These are phyloP conservation scores for Isatis tinctoria DNA, from an alignment of 345 rosid genomes.

Conservation along the genomic window DNA sequence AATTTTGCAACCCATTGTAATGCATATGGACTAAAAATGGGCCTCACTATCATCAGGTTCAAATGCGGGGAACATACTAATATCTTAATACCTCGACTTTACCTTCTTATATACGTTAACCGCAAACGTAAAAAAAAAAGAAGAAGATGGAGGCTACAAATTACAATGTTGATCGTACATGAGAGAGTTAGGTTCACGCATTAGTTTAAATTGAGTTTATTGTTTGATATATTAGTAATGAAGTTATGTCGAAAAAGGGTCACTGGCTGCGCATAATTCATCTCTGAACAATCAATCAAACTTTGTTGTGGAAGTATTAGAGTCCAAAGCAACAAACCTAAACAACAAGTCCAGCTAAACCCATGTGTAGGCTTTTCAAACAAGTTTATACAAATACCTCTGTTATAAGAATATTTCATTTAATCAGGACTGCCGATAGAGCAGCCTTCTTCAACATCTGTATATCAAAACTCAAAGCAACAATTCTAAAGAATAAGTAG, in stretches of 20 bases:
- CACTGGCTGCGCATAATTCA: background rate
- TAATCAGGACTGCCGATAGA: too few species aligned
- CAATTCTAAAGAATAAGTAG: too few species aligned
- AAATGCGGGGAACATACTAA: background rate
- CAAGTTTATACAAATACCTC: too few species aligned
- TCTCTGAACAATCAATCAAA: background rate
- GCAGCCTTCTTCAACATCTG: too few species aligned
- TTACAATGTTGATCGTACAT: background rate
- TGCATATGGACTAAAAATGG: background rate
- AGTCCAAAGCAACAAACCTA: too few species aligned
- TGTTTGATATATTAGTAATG: background rate
- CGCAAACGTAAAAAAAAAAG: background rate
- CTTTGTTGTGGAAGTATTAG: background rate
- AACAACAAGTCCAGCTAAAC: too few species aligned
- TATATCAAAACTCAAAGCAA: too few species aligned
- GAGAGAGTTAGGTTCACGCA: background rate
- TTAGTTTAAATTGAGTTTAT: background rate
- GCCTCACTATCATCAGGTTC: background rate
- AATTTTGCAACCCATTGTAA: background rate
- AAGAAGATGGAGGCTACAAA: too few species aligned
- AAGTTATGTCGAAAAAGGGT: background rate
- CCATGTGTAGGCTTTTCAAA: too few species aligned
- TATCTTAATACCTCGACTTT: background rate
- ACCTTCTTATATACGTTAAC: background rate
- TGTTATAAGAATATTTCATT: too few species aligned